A percentile compares a stretch with the other conserved stretches of the same genome.
Conservation (phyloP, 2,329 filamentous ascomycete species). For the Shiraia bambusicola region DNA sequence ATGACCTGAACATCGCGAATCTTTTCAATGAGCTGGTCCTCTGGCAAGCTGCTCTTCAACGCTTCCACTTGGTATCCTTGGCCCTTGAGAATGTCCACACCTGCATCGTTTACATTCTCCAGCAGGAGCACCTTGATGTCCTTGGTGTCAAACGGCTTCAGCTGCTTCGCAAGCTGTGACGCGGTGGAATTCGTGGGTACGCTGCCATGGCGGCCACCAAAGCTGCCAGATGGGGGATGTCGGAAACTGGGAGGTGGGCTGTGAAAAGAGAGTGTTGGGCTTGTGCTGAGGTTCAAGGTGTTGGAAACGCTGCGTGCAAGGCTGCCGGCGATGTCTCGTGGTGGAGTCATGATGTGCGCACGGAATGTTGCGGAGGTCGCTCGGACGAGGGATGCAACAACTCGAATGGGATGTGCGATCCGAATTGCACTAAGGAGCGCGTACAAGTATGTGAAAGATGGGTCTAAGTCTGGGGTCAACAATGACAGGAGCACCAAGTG, state of each 20-base stretch:
- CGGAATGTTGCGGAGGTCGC: constrained; percentile 20
- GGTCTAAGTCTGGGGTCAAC: background rate
- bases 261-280: constrained; percentile 73
- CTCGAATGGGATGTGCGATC: constrained; percentile 20
- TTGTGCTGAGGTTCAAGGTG: constrained; percentile 69
- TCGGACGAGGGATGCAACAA: constrained; percentile 18
- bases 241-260: constrained; percentile 66
- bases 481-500: background rate
- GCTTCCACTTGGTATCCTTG: constrained; percentile 97
- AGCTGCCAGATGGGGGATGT: constrained; percentile 37
- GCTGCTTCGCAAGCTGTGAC: constrained; percentile 62
- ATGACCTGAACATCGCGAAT: constrained; percentile 98
- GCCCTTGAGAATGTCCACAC: constrained; percentile 73
- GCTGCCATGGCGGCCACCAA: constrained; percentile 43
- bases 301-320: constrained; percentile 55
- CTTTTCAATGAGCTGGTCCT: constrained; percentile 94
- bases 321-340: constrained; percentile 40
- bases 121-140: constrained; percentile 95
- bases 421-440: constrained; percentile 9
- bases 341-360: constrained; percentile 36
- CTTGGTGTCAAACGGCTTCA: constrained; percentile 93
- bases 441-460: background rate
- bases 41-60: constrained; percentile 83
- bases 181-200: constrained; percentile 18
- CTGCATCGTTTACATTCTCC: constrained; percentile 93